phyloP scores from a whole-genome alignment of 129 eudicot species.

The Smallanthus sonchifolius region DNA sequence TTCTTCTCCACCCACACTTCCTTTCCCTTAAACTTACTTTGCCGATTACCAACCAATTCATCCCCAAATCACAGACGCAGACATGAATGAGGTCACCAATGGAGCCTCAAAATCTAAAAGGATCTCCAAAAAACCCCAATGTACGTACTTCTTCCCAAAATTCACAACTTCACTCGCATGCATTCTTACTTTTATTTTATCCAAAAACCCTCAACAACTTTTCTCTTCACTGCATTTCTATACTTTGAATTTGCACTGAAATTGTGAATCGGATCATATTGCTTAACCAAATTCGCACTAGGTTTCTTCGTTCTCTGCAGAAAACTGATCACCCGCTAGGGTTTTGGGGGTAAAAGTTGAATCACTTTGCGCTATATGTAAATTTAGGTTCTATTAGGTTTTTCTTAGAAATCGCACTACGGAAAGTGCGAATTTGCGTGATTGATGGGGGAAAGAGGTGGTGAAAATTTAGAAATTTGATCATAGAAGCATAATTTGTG shows the following conservation, averaged over 20 bases:
- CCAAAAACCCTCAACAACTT: not conserved
- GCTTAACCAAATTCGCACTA: not conserved
- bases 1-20: not conserved
- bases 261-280: not conserved
- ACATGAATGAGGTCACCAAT: conserved; percentile 22
- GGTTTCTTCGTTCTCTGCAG: not conserved
- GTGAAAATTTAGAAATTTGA: not conserved
- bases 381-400: conserved; percentile 1
- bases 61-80: conserved; percentile 29
- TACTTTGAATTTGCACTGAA: not conserved
- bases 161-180: not conserved
- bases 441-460: not conserved
- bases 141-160: conserved; percentile 25
- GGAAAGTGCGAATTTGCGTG: not conserved
- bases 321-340: not conserved
- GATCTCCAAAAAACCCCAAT: conserved; percentile 50
- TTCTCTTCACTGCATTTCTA: not conserved
- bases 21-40: not conserved
- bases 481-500: not conserved
- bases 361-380: not conserved
- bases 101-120: conserved; percentile 39
- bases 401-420: not conserved
- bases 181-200: not conserved
- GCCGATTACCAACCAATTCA: not conserved
- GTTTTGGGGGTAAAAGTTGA: not conserved